These are phyloP conservation scores for Penicillium nordicum DNA, from an alignment of 2,329 filamentous ascomycete species.

Conservation along the genomic window DNA sequence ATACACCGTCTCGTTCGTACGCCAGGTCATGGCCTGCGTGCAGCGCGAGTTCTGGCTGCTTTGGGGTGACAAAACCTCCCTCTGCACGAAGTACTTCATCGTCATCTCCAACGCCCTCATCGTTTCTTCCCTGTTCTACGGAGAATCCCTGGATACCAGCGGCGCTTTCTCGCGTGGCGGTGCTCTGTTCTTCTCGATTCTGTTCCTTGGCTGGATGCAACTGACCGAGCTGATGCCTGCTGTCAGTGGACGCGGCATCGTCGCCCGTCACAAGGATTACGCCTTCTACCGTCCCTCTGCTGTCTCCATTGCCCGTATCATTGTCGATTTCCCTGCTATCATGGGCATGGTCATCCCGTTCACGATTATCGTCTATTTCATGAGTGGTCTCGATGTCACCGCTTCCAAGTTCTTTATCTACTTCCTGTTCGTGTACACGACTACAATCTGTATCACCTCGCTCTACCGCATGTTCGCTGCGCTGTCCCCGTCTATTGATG, in stretches of 20 bases:
- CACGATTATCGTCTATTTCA: slow-evolving; percentile 63
- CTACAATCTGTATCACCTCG: slow-evolving; percentile 59
- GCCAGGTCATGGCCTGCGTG: slow-evolving; percentile 61
- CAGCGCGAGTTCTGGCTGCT: slow-evolving; percentile 76
- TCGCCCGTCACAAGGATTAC: slow-evolving; percentile 64
- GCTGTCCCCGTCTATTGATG: slow-evolving; percentile 61
- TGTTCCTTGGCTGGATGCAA: slow-evolving; percentile 69
- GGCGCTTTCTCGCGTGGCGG: slow-evolving; percentile 64
- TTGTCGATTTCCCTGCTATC: slow-evolving; percentile 62
- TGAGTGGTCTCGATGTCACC: slow-evolving; percentile 56
- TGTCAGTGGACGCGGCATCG: slow-evolving; percentile 67
- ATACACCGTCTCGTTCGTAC: slow-evolving; percentile 71
- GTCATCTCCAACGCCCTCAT: slow-evolving; percentile 72
- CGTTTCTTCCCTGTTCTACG: slow-evolving; percentile 76
- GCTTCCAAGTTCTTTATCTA: slow-evolving; percentile 65
- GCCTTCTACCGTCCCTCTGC: slow-evolving; percentile 69
- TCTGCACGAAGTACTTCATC: slow-evolving; percentile 77
- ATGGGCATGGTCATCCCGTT: slow-evolving; percentile 59
- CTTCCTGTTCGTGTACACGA: slow-evolving; percentile 62
- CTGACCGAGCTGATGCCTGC: slow-evolving; percentile 75
- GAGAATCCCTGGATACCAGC: slow-evolving; percentile 55
- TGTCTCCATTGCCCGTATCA: slow-evolving; percentile 58
- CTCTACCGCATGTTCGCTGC: slow-evolving; percentile 66
- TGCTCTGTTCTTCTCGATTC: slow-evolving; percentile 63
- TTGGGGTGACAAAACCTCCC: slow-evolving; percentile 67